These are phyloP conservation scores for Coniochaeta ligniaria DNA, from an alignment of 2,329 filamentous ascomycete genomes.

Conservation along the genomic window DNA sequence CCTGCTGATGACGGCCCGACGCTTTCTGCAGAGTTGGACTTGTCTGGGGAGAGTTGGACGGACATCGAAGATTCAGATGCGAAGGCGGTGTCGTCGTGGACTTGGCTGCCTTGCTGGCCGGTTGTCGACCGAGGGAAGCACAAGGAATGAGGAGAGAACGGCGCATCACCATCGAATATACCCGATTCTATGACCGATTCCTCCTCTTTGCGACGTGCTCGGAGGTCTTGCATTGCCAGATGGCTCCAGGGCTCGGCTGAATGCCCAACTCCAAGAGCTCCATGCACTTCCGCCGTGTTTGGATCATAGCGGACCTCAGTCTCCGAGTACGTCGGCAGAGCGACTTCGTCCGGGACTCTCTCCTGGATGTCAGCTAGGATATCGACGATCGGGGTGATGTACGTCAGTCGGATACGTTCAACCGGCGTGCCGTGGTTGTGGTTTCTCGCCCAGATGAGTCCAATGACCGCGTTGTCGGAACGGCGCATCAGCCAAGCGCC, in stretches of 20 bases:
- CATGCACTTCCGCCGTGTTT: neutral
- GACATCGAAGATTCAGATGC: neutral
- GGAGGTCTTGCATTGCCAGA: neutral
- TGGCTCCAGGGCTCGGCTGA: neutral
- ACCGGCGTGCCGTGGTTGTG: constrained; percentile 6
- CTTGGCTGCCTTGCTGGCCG: no score
- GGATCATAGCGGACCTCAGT: neutral
- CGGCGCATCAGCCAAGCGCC: constrained; percentile 13
- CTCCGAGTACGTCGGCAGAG: constrained; percentile 4
- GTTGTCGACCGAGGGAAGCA: no score
- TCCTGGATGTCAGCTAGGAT: constrained; percentile 8
- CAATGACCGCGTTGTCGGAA: constrained; percentile 8
- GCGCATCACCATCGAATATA: neutral
- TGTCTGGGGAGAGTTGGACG: neutral
- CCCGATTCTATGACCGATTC: neutral
- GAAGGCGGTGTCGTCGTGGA: no score
- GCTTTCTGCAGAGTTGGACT: neutral
- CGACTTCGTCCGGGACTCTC: constrained; percentile 1
- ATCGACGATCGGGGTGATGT: constrained; percentile 12
- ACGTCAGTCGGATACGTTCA: constrained; percentile 7
- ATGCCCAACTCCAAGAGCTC: neutral
- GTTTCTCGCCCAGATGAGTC: constrained; percentile 11
- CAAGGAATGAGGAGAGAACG: no score
- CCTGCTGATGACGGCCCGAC: neutral
- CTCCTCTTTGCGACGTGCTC: neutral